A percentile compares a stretch with the other conserved stretches of the same genome.
Conservation (phyloP, 345 rosid species). For the Populus alba region DNA sequence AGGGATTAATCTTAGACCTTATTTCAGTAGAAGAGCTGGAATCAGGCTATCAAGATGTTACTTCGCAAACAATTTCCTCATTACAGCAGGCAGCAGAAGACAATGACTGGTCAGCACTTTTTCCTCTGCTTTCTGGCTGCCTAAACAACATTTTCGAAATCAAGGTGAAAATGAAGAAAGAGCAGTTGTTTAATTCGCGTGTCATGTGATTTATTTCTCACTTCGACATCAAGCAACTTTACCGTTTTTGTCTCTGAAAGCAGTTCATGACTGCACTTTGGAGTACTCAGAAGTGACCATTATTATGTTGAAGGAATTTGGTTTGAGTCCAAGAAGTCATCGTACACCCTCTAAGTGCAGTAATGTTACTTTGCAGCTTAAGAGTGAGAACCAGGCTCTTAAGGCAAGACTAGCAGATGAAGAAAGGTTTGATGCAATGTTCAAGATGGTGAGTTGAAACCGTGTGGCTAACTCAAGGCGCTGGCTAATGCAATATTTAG, state of each 20-base stretch:
- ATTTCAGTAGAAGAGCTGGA: constrained; percentile 47
- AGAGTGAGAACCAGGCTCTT: constrained; percentile 42
- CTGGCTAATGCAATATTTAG: not conserved
- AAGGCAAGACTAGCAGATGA: constrained; percentile 35
- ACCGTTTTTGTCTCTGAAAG: not conserved
- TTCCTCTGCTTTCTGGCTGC: not conserved
- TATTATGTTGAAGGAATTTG: constrained; percentile 1
- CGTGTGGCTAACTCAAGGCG: not conserved
- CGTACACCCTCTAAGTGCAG: not conserved
- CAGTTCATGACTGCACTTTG: not conserved
- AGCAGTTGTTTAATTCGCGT: not conserved
- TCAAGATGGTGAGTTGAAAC: constrained; percentile 14
- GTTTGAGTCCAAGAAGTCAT: not conserved
- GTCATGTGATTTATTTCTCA: not conserved
- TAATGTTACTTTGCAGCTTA: constrained; percentile 36
- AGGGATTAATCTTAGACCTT: constrained; percentile 45
- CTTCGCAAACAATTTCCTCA: constrained; percentile 38
- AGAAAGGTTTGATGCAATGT: constrained; percentile 16
- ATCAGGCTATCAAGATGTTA: constrained; percentile 39
- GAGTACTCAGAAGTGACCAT: not conserved
- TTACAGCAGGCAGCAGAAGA: not conserved
- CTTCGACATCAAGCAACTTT: not conserved
- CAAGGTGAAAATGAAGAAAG: not conserved
- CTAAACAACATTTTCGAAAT: not conserved
- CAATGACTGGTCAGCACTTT: not conserved